A percentile compares a stretch with the other conserved stretches of the same genome.
Conservation (phyloP, 2,329 filamentous ascomycete species). For the Ophiostoma sp. region DNA sequence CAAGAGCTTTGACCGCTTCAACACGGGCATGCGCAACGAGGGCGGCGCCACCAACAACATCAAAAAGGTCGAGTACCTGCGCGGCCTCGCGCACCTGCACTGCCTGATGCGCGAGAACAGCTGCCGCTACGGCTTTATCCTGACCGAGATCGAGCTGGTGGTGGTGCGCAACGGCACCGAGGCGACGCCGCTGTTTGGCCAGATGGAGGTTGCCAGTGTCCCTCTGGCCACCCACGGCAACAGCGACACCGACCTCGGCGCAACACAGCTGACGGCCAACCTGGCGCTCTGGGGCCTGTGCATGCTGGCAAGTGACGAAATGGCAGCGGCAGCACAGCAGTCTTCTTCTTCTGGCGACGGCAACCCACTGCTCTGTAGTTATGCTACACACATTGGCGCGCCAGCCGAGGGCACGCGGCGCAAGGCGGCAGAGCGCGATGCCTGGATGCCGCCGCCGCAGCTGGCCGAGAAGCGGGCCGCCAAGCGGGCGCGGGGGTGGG, state of each 20-base stretch:
- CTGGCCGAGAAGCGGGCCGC: conserved; percentile 70
- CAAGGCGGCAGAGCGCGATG: conserved; percentile 64
- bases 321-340: conserved; percentile 41
- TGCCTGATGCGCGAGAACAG: conserved; percentile 89
- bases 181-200: conserved; percentile 77
- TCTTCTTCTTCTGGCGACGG: neutral
- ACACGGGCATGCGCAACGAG: conserved; percentile 86
- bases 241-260: conserved; percentile 30
- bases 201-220: conserved; percentile 66
- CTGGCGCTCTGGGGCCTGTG: conserved; percentile 74
- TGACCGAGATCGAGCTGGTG: conserved; percentile 92
- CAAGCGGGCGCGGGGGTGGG: conserved; percentile 68
- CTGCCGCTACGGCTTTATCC: conserved; percentile 91
- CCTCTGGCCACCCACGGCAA: conserved; percentile 45
- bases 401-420: conserved; percentile 67
- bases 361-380: conserved; percentile 38
- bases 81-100: conserved; percentile 79
- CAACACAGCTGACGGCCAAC: conserved; percentile 57
- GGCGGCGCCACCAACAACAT: conserved; percentile 52
- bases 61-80: conserved; percentile 83
- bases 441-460: conserved; percentile 70
- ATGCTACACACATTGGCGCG: conserved; percentile 65
- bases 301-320: conserved; percentile 37
- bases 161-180: conserved; percentile 75
- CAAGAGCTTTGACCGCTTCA: conserved; percentile 89